Evolutionary conservation across 164 flowering plant species (phyloP).

Genomic region (Piper betle): DNA sequence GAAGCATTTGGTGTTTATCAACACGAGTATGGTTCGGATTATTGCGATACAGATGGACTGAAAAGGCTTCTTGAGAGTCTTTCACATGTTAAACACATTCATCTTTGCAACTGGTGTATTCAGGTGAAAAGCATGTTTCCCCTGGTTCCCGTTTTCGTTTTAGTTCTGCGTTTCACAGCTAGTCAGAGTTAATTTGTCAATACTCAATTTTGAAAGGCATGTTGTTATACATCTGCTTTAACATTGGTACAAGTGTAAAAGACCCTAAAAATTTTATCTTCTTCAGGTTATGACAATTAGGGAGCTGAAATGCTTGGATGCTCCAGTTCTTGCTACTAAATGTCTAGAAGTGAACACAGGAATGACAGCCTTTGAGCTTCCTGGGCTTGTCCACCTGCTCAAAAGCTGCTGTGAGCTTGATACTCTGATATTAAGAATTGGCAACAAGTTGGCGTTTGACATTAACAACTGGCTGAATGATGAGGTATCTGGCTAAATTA

Average conservation of each 20-base stretch:
- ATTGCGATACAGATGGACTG: background rate
- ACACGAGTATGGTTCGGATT: background rate
- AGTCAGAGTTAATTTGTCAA: background rate
- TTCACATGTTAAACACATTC: background rate
- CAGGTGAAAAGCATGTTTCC: background rate
- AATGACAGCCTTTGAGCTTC: conserved; percentile 2
- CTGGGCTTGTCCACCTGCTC: conserved; percentile 4
- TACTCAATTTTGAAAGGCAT: background rate
- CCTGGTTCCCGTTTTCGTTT: background rate
- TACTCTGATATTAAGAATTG: background rate
- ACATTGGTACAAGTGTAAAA: background rate
- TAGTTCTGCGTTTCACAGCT: background rate
- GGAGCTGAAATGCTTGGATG: background rate
- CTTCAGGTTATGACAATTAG: background rate
- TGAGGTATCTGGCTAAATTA: too few relatives aligned
- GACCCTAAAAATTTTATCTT: background rate
- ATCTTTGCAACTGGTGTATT: conserved; percentile 2
- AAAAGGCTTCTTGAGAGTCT: background rate
- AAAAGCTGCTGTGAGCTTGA: background rate
- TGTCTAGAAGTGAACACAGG: conserved; percentile 1
- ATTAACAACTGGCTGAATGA: background rate
- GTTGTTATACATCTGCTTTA: too few relatives aligned
- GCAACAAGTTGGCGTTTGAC: background rate
- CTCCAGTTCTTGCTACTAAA: background rate
- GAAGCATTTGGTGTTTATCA: background rate